These are phyloP conservation scores for Solanum hybrid DNA, from an alignment of 305 asterid genomes.

Conservation along the genomic window DNA sequence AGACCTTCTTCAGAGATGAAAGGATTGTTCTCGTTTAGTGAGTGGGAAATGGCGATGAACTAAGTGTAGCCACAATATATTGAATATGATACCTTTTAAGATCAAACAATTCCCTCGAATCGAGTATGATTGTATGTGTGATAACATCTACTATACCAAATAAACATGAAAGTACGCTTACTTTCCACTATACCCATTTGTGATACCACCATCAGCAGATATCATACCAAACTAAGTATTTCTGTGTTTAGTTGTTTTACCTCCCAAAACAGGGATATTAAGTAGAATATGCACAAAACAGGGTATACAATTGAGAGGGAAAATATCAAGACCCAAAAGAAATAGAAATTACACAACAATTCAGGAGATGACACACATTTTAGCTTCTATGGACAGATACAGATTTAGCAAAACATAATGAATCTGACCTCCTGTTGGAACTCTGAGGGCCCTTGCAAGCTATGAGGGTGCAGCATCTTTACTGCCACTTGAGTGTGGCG, in stretches of 20 bases:
- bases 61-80: neutral
- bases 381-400: neutral
- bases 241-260: neutral
- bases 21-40: neutral
- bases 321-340: neutral
- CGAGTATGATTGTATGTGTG: neutral
- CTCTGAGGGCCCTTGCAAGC: slow-evolving; percentile 73
- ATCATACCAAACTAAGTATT: neutral
- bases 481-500: slow-evolving; percentile 76
- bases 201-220: neutral
- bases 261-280: neutral
- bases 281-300: neutral
- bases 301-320: neutral
- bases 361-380: neutral
- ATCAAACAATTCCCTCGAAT: neutral
- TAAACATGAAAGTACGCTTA: neutral
- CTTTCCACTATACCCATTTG: neutral
- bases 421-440: slow-evolving; percentile 75
- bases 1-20: slow-evolving; percentile 1
- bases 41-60: neutral
- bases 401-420: slow-evolving; percentile 1
- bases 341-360: neutral
- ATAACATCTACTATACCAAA: neutral
- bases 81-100: neutral
- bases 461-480: slow-evolving; percentile 60